These are phyloP conservation scores for Chalciporus chontae DNA, from an alignment of 768 basidiomycete species.

Conservation along the genomic window DNA sequence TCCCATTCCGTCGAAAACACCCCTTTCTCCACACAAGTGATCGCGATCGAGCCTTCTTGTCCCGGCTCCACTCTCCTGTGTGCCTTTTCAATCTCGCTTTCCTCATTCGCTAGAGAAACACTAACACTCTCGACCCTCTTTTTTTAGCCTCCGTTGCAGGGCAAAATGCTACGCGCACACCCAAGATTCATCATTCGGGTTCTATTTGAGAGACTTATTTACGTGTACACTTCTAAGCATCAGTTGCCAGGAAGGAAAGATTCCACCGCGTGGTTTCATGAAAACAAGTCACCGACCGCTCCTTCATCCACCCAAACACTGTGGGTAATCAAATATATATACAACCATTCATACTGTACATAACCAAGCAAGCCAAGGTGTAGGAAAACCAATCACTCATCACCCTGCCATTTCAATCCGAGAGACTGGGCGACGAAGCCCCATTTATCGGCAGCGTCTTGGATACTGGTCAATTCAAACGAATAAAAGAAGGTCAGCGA, in stretches of 20 bases:
- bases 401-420: constrained; percentile 41
- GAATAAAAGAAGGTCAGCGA: not conserved
- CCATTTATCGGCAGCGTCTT: constrained; percentile 75
- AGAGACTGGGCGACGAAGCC: constrained; percentile 69
- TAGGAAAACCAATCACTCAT: constrained; percentile 5
- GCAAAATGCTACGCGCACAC: constrained; percentile 76
- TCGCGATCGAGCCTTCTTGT: too few species aligned
- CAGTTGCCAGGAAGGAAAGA: not conserved
- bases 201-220: constrained; percentile 1
- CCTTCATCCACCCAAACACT: too few species aligned
- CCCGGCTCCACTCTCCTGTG: too few species aligned
- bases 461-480: constrained; percentile 48
- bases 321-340: too few species aligned
- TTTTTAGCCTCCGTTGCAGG: constrained; percentile 83
- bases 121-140: constrained; percentile 10
- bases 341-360: too few species aligned
- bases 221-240: not conserved
- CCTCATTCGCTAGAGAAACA: constrained; percentile 6
- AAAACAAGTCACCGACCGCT: too few species aligned
- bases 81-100: not conserved
- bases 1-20: too few species aligned
- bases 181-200: constrained; percentile 56
- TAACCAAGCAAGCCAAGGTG: not conserved
- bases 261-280: too few species aligned
- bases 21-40: not conserved